Evolutionary conservation across 2,329 filamentous ascomycete species (phyloP).

Genomic region (Fusarium anguioides): DNA sequence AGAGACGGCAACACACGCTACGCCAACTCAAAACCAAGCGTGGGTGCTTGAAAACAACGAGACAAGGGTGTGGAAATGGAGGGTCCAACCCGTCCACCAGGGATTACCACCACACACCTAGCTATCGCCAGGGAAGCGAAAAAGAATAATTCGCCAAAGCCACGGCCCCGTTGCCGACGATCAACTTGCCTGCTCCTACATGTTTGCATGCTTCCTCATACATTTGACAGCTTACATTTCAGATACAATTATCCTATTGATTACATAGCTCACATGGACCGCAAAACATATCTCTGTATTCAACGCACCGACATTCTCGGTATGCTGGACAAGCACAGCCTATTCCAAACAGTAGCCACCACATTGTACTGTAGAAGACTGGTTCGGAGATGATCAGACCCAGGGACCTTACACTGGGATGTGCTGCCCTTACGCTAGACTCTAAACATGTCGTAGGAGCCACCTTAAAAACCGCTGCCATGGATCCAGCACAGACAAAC

Average conservation of each 20-base stretch:
- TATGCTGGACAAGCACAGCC: background rate
- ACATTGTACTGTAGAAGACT: slow-evolving; percentile 26
- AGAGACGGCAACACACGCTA: slow-evolving; percentile 18
- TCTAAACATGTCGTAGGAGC: slow-evolving; percentile 29
- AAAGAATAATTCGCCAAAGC: slow-evolving; percentile 45
- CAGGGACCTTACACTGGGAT: slow-evolving; percentile 37
- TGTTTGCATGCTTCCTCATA: background rate
- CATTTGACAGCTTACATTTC: background rate
- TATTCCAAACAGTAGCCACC: background rate
- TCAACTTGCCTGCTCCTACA: slow-evolving; percentile 9
- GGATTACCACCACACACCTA: slow-evolving; percentile 34
- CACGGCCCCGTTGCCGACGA: slow-evolving; percentile 24
- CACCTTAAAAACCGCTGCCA: slow-evolving; percentile 45
- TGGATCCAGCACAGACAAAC: slow-evolving; percentile 38
- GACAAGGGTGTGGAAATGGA: slow-evolving; percentile 34
- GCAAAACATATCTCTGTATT: background rate
- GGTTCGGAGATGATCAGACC: slow-evolving; percentile 42
- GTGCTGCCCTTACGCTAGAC: slow-evolving; percentile 38
- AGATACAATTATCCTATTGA: background rate
- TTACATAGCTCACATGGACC: background rate
- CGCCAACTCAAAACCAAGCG: slow-evolving; percentile 33
- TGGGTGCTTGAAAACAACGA: slow-evolving; percentile 25
- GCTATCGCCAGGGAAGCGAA: slow-evolving; percentile 45
- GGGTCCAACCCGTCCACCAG: slow-evolving; percentile 26
- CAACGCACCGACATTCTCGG: background rate